These are phyloP conservation scores for Juncus effusus DNA, from an alignment of 176 grass and related monocot genomes.

Conservation along the genomic window DNA sequence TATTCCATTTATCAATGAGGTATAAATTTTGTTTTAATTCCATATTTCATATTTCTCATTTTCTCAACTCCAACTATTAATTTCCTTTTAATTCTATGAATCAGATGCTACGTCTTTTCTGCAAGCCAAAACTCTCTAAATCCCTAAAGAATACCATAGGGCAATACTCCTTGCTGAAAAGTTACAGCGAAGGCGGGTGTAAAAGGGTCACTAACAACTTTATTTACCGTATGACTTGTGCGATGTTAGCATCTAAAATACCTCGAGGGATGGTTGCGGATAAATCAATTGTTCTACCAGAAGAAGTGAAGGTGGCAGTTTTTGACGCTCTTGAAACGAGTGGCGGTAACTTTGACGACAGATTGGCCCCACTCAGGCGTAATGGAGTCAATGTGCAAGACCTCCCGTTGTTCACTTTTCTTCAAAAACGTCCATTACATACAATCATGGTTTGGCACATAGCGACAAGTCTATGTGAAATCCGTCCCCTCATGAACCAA, in stretches of 20 bases:
- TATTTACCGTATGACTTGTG: background rate
- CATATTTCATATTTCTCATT: background rate
- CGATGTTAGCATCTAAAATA: background rate
- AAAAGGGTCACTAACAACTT: background rate
- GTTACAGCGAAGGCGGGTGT: background rate
- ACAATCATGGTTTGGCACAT: slow-evolving; percentile 43
- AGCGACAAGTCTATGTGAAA: slow-evolving; percentile 21
- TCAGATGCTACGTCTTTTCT: background rate
- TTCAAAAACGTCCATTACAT: background rate
- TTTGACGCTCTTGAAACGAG: background rate
- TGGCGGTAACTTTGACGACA: too few relatives aligned
- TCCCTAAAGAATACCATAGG: slow-evolving; percentile 8
- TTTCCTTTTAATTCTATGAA: background rate
- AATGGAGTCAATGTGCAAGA: background rate
- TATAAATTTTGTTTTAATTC: background rate
- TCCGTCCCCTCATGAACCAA: background rate
- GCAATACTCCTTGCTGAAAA: slow-evolving; percentile 9
- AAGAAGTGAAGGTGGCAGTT: background rate
- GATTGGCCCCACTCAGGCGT: too few relatives aligned
- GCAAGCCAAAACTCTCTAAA: background rate
- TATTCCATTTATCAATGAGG: background rate
- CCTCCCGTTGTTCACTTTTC: background rate
- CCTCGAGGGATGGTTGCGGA: background rate
- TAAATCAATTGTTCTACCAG: background rate
- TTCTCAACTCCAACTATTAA: background rate